These are phyloP conservation scores for Conticribra weissflogii DNA, from an alignment of 108 stramenopile genomes.

Conservation along the genomic window DNA sequence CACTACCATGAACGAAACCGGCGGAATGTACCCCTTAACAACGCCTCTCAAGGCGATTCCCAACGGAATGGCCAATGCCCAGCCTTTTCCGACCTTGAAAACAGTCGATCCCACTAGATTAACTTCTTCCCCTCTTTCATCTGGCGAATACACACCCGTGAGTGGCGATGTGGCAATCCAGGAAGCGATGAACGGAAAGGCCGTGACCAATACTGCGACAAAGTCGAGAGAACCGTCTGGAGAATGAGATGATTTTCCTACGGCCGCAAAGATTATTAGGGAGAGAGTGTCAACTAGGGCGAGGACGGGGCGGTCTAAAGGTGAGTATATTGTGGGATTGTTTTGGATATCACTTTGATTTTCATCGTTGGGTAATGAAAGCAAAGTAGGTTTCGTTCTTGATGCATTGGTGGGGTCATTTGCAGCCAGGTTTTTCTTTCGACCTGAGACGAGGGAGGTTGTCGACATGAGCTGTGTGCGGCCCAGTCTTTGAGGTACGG, in stretches of 20 bases:
- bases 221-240: constrained; percentile 52
- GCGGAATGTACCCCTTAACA: constrained; percentile 72
- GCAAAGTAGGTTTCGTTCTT: not conserved
- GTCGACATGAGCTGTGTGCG: too few relatives aligned
- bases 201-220: constrained; percentile 44
- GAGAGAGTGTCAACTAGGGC: constrained; percentile 52
- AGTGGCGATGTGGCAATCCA: constrained; percentile 59
- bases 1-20: constrained; percentile 65
- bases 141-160: constrained; percentile 57
- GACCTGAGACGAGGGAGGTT: too few relatives aligned
- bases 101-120: constrained; percentile 18
- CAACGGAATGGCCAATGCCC: constrained; percentile 65
- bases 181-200: constrained; percentile 55
- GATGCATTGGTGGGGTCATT: too few relatives aligned
- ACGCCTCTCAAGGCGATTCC: constrained; percentile 61
- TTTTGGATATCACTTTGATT: not conserved
- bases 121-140: constrained; percentile 22
- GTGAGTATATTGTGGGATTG: constrained; percentile 25
- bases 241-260: constrained; percentile 69
- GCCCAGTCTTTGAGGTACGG: too few relatives aligned
- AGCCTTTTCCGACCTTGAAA: constrained; percentile 54
- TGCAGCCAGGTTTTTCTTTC: too few relatives aligned
- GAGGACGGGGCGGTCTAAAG: constrained; percentile 61
- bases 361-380: not conserved
- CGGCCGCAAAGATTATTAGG: constrained; percentile 54